Percentiles rank a stretch among this genome's conserved stretches.
Conservation (phyloP, 169 alveolate genomes). For the Eimeria tenella region DNA sequence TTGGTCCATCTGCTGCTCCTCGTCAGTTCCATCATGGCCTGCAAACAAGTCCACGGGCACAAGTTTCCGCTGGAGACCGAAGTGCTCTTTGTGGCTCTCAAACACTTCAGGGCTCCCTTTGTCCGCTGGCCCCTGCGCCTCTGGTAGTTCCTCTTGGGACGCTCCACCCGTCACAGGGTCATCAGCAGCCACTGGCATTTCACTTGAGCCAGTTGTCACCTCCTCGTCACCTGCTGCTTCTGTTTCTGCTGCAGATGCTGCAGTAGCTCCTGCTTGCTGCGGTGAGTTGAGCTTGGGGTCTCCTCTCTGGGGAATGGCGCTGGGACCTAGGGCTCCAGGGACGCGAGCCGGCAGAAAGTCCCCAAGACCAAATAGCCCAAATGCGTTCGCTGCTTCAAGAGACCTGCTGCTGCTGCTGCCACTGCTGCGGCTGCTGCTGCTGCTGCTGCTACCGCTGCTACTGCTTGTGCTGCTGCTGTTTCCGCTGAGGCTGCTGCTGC, state of each 20-base stretch:
- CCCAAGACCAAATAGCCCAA: not conserved
- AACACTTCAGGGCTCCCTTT: not conserved
- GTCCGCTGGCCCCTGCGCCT: not conserved
- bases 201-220: not conserved
- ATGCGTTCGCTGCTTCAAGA: not conserved
- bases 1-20: not conserved
- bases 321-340: not conserved
- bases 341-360: not conserved
- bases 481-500: not conserved
- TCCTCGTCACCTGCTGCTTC: not conserved
- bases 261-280: not conserved
- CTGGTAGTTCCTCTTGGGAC: not conserved
- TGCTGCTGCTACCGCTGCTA: conserved; percentile 13
- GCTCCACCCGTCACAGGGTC: not conserved
- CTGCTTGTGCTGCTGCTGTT: not conserved
- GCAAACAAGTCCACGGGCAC: conserved; percentile 7
- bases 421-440: conserved; percentile 18
- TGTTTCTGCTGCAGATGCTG: not conserved
- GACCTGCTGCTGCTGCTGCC: conserved; percentile 17
- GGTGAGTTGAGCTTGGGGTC: not conserved
- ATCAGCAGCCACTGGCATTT: conserved; percentile 37
- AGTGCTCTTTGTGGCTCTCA: conserved; percentile 6
- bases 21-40: not conserved
- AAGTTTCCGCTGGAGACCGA: not conserved
- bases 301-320: not conserved